Percentiles rank a stretch among this genome's conserved stretches.
Conservation (phyloP, 2,329 filamentous ascomycete species). For the Hymenoscyphus salicellus region DNA sequence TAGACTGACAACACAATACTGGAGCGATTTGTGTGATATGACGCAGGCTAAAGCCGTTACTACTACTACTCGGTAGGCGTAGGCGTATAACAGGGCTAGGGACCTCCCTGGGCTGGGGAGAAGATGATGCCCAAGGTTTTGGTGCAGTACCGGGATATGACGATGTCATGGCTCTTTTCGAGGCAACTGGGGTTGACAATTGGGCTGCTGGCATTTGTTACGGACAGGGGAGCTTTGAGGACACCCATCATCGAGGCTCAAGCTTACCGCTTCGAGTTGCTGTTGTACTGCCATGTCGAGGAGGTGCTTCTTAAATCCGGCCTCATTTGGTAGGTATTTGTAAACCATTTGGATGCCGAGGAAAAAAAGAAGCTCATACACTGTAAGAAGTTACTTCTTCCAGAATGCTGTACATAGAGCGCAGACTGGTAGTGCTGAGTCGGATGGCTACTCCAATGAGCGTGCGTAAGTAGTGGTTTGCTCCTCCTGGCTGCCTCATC, state of each 20-base stretch:
- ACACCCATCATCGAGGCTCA: neutral
- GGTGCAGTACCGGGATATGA: neutral
- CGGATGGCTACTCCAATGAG: neutral
- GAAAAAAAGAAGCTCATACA: neutral
- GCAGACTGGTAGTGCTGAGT: neutral
- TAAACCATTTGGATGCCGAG: neutral
- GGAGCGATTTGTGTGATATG: neutral
- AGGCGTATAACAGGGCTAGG: neutral
- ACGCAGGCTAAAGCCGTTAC: neutral
- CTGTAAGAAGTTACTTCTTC: neutral
- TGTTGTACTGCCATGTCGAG: neutral
- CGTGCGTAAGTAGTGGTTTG: neutral
- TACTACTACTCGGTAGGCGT: neutral
- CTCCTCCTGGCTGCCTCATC: neutral
- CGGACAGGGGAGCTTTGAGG: neutral
- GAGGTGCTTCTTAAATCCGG: neutral
- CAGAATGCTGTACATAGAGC: neutral
- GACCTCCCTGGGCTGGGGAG: neutral
- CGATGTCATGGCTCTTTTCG: neutral
- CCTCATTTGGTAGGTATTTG: neutral
- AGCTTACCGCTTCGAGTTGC: neutral
- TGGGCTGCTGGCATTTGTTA: neutral
- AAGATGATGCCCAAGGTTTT: neutral
- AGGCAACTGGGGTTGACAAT: neutral
- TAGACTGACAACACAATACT: neutral